These are phyloP conservation scores for Dentipellis sp. DNA, from an alignment of 768 basidiomycete species.

Conservation along the genomic window DNA sequence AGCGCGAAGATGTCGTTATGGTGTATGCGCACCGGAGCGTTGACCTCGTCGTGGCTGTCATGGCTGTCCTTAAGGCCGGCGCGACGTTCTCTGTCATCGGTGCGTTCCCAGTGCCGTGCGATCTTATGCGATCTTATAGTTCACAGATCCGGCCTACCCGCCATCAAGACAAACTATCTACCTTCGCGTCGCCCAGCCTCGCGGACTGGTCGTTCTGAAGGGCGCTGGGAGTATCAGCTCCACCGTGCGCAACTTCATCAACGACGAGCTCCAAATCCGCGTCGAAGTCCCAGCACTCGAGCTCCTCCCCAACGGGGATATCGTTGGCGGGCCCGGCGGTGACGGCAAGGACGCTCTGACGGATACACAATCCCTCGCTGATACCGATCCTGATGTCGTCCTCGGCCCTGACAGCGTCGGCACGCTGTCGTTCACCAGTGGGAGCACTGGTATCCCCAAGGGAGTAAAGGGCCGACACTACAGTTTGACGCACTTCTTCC, in stretches of 20 bases:
- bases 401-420: slow-evolving; percentile 95
- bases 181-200: slow-evolving; percentile 85
- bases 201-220: slow-evolving; percentile 83
- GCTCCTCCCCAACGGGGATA: slow-evolving; percentile 50
- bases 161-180: slow-evolving; percentile 89
- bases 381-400: slow-evolving; percentile 68
- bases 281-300: slow-evolving; percentile 88
- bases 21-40: slow-evolving; percentile 95
- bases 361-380: slow-evolving; percentile 40
- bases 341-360: slow-evolving; percentile 51
- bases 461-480: slow-evolving; percentile 95
- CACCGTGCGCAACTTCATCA: slow-evolving; percentile 76
- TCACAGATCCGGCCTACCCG: slow-evolving; percentile 90
- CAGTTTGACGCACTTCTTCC: slow-evolving; percentile 97
- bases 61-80: slow-evolving; percentile 93
- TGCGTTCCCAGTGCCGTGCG: slow-evolving; percentile 26
- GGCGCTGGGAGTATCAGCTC: slow-evolving; percentile 79
- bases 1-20: slow-evolving; percentile 95
- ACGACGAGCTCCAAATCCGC: slow-evolving; percentile 70
- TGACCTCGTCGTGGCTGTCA: slow-evolving; percentile 93
- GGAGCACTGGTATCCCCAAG: slow-evolving; percentile 96
- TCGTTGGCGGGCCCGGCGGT: slow-evolving; percentile 50
- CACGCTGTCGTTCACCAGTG: slow-evolving; percentile 93
- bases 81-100: slow-evolving; percentile 97
- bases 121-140: too few species aligned